Percentiles rank a stretch among this genome's conserved stretches.
Evolutionary conservation across 106 monocot genomes (phyloP).

Genomic region (Platanthera guangdongensis): DNA sequence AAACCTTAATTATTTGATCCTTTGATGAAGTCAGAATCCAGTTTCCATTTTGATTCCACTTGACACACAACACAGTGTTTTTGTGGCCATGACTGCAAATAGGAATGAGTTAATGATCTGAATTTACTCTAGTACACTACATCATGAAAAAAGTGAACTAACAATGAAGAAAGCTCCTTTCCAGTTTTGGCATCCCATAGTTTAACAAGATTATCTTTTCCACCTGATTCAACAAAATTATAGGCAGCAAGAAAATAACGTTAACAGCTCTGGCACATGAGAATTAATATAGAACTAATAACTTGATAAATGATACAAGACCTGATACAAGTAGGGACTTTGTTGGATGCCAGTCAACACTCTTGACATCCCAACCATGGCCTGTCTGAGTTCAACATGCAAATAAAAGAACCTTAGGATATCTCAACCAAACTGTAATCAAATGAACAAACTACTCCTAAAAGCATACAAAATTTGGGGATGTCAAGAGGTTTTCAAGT

Average conservation of each 20-base stretch:
- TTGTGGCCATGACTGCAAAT: conserved; percentile 92
- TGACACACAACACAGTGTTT: conserved; percentile 92
- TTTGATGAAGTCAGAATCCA: conserved; percentile 94
- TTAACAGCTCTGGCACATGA: background rate
- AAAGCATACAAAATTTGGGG: background rate
- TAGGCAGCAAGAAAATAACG: background rate
- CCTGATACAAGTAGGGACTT: conserved; percentile 96
- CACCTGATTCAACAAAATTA: conserved; percentile 42
- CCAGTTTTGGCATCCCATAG: conserved; percentile 98
- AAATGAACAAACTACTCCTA: background rate
- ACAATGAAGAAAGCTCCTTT: conserved; percentile 89
- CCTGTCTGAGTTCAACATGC: conserved; percentile 73
- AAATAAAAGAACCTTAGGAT: conserved; percentile 35
- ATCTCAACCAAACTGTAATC: conserved; percentile 14
- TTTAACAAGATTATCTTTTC: conserved; percentile 97
- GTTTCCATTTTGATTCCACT: conserved; percentile 99
- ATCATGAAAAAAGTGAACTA: conserved; percentile 15
- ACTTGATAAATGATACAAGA: conserved; percentile 4
- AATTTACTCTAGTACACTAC: background rate
- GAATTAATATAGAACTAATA: background rate
- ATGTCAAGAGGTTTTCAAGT: background rate
- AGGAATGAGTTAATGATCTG: background rate
- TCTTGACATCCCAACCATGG: conserved; percentile 99
- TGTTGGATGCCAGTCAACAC: conserved; percentile 96
- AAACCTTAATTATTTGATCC: conserved; percentile 93